phyloP scores from a whole-genome alignment of 1,284 basidiomycete genomes.

The Pisolithus thermaeus region DNA sequence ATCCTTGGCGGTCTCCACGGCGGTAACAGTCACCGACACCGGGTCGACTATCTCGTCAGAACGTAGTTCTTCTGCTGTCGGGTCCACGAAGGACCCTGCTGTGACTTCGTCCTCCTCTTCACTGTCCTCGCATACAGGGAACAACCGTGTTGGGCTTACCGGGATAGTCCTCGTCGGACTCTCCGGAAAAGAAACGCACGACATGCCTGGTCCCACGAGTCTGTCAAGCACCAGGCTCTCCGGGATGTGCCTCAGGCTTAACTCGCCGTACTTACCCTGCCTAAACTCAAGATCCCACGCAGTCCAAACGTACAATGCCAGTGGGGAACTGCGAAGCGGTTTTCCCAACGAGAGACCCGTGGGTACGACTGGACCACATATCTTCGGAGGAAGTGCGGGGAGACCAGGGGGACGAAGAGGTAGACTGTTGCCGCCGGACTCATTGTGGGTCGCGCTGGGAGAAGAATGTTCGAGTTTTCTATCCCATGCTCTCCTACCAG shows the following conservation, averaged over 20 bases:
- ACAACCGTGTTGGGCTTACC: conserved; percentile 17
- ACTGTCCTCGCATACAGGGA: conserved; percentile 27
- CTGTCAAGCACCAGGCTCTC: conserved; percentile 16
- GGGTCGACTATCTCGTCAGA: background rate
- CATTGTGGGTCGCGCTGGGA: background rate
- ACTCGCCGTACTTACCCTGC: conserved; percentile 11
- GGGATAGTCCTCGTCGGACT: conserved; percentile 10
- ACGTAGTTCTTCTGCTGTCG: background rate
- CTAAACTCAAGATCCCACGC: conserved; percentile 5
- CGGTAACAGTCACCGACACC: background rate
- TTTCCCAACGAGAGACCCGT: conserved; percentile 25
- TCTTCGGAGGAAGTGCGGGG: background rate
- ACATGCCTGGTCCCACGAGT: background rate
- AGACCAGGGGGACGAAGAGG: conserved; percentile 22
- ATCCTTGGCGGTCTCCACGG: conserved; percentile 5
- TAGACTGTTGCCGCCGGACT: background rate
- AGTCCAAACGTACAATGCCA: conserved; percentile 18
- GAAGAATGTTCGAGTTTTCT: conserved; percentile 1
- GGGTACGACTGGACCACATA: conserved; percentile 22
- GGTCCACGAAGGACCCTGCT: conserved; percentile 11
- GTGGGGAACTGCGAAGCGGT: conserved; percentile 21
- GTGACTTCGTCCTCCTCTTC: conserved; percentile 16
- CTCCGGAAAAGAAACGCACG: conserved; percentile 16
- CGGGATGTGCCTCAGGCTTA: conserved; percentile 9
- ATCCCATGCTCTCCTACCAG: conserved; percentile 15